Conservation (phyloP, 2,329 filamentous ascomycete species). For the Paraphaeosphaeria minitans region DNA sequence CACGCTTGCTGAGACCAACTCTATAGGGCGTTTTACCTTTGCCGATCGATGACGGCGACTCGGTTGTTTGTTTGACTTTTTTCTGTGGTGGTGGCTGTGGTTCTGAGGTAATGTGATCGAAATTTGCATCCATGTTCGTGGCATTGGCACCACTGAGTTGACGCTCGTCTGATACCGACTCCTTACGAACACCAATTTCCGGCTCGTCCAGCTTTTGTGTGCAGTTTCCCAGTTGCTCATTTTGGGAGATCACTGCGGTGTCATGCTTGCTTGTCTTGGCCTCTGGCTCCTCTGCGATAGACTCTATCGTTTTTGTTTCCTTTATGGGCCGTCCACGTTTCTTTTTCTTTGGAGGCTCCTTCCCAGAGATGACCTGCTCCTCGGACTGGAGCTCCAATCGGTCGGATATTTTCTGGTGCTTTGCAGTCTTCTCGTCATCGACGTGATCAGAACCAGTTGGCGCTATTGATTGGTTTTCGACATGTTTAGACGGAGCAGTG, state of each 20-base stretch:
- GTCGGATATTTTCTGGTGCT: conserved; percentile 30
- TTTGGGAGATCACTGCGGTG: too few species aligned
- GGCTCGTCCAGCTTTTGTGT: background rate
- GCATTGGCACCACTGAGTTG: background rate
- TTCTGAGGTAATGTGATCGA: background rate
- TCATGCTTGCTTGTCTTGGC: background rate
- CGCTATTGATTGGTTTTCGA: background rate
- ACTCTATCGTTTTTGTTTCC: conserved; percentile 13
- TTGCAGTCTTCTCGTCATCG: conserved; percentile 20
- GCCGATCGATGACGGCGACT: conserved; percentile 27
- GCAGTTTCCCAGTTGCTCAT: background rate
- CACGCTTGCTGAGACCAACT: conserved; percentile 56
- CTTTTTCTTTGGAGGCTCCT: conserved; percentile 27
- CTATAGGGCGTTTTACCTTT: conserved; percentile 52
- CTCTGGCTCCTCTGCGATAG: conserved; percentile 7
- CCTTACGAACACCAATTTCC: background rate
- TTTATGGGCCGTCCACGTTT: conserved; percentile 42
- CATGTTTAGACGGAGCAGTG: background rate
- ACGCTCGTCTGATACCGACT: background rate
- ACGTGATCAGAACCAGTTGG: background rate
- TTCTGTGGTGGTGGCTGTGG: background rate
- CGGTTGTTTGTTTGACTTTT: conserved; percentile 2
- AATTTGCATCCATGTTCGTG: background rate
- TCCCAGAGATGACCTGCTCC: background rate
- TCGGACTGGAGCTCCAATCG: conserved; percentile 16